phyloP scores from a whole-genome alignment of 192 early-diverging fungal species.

The Chytriomyces hyalinus region DNA sequence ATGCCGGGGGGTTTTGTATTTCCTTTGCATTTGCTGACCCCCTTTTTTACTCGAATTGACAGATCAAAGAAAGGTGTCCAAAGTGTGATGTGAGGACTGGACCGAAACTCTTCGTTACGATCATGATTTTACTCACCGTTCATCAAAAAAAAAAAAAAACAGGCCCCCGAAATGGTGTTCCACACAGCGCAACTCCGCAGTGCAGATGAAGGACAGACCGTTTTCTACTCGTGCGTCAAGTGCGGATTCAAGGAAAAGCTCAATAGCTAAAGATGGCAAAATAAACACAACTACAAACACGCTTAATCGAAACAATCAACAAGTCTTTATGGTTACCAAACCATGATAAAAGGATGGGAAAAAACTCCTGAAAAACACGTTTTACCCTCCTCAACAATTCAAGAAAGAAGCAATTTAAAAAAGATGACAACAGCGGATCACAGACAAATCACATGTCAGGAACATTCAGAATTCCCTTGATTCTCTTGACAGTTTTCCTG shows the following conservation, averaged over 20 bases:
- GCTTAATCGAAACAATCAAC: too few species aligned
- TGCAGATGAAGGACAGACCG: conserved; percentile 99
- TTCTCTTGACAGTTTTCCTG: conserved; percentile 38
- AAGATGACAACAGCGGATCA: neutral
- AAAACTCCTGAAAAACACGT: too few species aligned
- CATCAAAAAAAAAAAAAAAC: neutral
- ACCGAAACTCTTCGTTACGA: neutral
- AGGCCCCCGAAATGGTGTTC: conserved; percentile 87
- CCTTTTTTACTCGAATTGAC: neutral
- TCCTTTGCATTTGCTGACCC: neutral
- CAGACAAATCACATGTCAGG: conserved; percentile 20
- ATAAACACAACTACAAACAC: too few species aligned
- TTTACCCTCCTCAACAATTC: too few species aligned
- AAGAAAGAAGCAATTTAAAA: too few species aligned
- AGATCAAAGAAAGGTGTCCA: conserved; percentile 96
- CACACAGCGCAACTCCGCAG: conserved; percentile 96
- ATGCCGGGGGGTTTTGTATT: neutral
- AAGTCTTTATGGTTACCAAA: too few species aligned
- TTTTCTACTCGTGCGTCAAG: conserved; percentile 96
- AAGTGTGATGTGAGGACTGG: conserved; percentile 72
- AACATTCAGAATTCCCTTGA: conserved; percentile 31
- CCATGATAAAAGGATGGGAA: too few species aligned
- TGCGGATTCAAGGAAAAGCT: conserved; percentile 76
- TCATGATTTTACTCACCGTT: neutral
- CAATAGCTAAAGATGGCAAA: neutral